These are phyloP conservation scores for Globisporangium carolinianum DNA, from an alignment of 352 stramenopile species.

Conservation along the genomic window DNA sequence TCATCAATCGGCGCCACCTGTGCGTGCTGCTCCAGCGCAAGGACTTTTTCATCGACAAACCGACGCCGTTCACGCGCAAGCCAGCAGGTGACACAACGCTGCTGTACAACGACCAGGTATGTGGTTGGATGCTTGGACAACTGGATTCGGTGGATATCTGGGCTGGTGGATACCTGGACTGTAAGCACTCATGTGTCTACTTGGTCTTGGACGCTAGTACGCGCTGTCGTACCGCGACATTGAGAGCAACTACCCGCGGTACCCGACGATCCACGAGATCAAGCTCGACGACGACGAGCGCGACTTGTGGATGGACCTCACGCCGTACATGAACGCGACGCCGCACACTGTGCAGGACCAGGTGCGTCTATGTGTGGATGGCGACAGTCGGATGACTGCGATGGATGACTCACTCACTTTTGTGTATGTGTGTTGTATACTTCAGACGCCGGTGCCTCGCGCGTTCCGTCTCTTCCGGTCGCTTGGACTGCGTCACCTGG, in stretches of 20 bases:
- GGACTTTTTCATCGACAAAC: constrained; percentile 80
- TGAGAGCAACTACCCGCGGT: constrained; percentile 79
- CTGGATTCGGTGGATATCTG: neutral
- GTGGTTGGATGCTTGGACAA: neutral
- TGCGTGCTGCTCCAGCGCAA: constrained; percentile 79
- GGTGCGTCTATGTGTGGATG: too few species aligned
- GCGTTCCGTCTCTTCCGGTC: constrained; percentile 97
- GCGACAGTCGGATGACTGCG: too few species aligned
- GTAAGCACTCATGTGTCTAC: neutral
- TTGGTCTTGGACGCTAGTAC: constrained; percentile 21
- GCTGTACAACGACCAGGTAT: constrained; percentile 75
- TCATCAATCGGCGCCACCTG: constrained; percentile 75
- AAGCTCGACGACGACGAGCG: constrained; percentile 89
- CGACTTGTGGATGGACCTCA: constrained; percentile 90
- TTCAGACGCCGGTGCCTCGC: constrained; percentile 89
- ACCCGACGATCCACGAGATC: constrained; percentile 75
- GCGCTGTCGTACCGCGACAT: constrained; percentile 80
- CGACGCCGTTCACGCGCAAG: constrained; percentile 66
- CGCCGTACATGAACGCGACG: constrained; percentile 97
- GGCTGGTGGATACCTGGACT: neutral
- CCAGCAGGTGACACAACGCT: constrained; percentile 72
- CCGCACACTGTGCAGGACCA: constrained; percentile 94
- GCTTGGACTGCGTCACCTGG: constrained; percentile 94
- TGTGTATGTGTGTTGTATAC: neutral
- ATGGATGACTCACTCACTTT: neutral